These are phyloP conservation scores for Arthrobotrys conoides DNA, from an alignment of 2,329 filamentous ascomycete species.

Conservation along the genomic window DNA sequence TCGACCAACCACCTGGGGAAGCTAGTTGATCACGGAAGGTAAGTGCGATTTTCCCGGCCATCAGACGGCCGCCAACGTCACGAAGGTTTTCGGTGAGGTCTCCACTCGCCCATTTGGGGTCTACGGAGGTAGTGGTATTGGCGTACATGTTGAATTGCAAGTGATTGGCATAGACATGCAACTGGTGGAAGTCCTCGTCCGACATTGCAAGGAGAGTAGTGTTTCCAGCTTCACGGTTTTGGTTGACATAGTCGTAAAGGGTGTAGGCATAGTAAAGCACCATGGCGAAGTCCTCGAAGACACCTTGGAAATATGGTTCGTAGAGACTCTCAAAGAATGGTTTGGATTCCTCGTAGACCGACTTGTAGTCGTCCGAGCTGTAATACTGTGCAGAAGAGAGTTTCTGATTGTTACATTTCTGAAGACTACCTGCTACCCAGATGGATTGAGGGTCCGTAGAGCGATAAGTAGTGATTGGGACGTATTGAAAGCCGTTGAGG, in stretches of 20 bases:
- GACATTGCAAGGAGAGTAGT: slow-evolving; percentile 40
- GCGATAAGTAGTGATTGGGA: slow-evolving; percentile 43
- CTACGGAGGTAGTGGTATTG: slow-evolving; percentile 37
- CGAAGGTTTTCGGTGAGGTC: slow-evolving; percentile 19
- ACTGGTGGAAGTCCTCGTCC: slow-evolving; percentile 33
- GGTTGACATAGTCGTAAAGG: slow-evolving; percentile 52
- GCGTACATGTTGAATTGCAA: slow-evolving; percentile 54
- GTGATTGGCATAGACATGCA: slow-evolving; percentile 47
- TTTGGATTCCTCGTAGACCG: slow-evolving; percentile 22
- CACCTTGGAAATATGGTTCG: slow-evolving; percentile 41
- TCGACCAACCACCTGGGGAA: slow-evolving; percentile 27
- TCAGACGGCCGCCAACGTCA: slow-evolving; percentile 35
- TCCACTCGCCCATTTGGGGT: slow-evolving; percentile 26
- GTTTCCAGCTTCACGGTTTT: slow-evolving; percentile 43
- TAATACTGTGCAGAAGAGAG: slow-evolving; percentile 32
- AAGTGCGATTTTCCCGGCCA: slow-evolving; percentile 36
- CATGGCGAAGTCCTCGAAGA: slow-evolving; percentile 37
- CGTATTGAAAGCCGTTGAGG: slow-evolving; percentile 52
- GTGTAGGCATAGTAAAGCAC: slow-evolving; percentile 40
- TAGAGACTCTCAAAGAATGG: slow-evolving; percentile 37
- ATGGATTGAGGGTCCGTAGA: slow-evolving; percentile 40
- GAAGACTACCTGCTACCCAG: slow-evolving; percentile 30
- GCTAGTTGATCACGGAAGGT: slow-evolving; percentile 26
- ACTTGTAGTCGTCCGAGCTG: slow-evolving; percentile 37
- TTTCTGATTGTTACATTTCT: slow-evolving; percentile 40